Percentiles rank a stretch among this genome's conserved stretches.
Evolutionary conservation across 495 filamentous ascomycete species (phyloP).

Genomic region (Choiromyces venosus): DNA sequence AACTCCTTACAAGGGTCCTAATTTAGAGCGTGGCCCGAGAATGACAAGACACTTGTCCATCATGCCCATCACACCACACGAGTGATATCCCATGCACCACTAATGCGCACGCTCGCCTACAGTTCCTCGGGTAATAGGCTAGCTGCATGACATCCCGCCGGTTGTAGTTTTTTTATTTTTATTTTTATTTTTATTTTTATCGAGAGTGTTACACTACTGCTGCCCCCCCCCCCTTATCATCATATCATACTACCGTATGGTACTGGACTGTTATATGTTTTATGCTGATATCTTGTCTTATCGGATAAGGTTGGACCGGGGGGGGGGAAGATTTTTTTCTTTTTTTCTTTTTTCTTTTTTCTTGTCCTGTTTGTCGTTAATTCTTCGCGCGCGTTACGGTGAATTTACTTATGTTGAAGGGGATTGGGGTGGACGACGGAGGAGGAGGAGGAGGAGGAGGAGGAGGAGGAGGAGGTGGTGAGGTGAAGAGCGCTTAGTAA

Average conservation of each 20-base stretch:
- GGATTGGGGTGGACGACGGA: not conserved
- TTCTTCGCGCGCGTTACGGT: not conserved
- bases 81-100: not conserved
- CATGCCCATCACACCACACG: not conserved
- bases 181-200: too few relatives aligned
- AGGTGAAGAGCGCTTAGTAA: not conserved
- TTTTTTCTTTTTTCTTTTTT: not conserved
- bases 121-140: not conserved
- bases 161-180: not conserved
- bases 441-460: too few relatives aligned
- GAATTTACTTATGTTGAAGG: too few relatives aligned
- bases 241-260: too few relatives aligned
- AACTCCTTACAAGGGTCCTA: too few relatives aligned
- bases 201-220: not conserved
- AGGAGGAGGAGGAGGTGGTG: not conserved
- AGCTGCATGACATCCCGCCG: not conserved
- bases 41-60: too few relatives aligned
- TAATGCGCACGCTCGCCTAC: too few relatives aligned
- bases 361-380: too few relatives aligned
- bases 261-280: too few relatives aligned
- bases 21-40: too few relatives aligned
- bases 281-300: too few relatives aligned
- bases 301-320: not conserved
- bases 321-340: not conserved
- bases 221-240: not conserved